These are phyloP conservation scores for Diaporthe amygdali DNA, from an alignment of 2,329 filamentous ascomycete genomes.

Conservation along the genomic window DNA sequence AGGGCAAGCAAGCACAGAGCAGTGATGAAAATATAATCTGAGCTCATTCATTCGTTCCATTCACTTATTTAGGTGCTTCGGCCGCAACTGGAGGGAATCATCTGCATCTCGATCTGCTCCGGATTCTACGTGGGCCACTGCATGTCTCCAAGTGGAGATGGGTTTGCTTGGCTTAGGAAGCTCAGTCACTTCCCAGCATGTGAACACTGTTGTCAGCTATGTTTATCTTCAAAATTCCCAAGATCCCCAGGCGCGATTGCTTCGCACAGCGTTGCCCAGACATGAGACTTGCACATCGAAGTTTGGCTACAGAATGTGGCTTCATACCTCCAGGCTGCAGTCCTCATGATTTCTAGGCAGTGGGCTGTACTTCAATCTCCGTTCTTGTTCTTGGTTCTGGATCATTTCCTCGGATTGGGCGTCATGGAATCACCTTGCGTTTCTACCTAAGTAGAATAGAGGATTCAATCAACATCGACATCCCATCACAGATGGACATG, in stretches of 20 bases:
- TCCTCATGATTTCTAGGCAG: no score
- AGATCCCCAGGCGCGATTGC: neutral
- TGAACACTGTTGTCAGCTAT: neutral
- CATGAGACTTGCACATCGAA: neutral
- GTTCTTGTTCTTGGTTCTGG: no score
- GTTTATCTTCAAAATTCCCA: neutral
- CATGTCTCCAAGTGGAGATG: neutral
- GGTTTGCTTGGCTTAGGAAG: neutral
- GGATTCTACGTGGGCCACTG: neutral
- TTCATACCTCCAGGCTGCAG: no score
- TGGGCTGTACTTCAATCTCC: no score
- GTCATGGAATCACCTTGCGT: no score
- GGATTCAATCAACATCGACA: no score
- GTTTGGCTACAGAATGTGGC: neutral
- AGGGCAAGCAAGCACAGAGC: neutral
- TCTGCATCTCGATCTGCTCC: neutral
- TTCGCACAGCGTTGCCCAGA: neutral
- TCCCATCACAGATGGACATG: no score
- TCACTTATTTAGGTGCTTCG: neutral
- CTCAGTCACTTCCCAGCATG: neutral
- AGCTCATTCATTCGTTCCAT: neutral
- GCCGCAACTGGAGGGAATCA: no score
- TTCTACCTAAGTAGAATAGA: no score
- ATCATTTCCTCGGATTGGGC: no score
- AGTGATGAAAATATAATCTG: neutral